Evolutionary conservation across 129 eudicot species (phyloP), one percentile per base, ranked within the genome.

Genomic region (Lactuca saligna): DNA sequence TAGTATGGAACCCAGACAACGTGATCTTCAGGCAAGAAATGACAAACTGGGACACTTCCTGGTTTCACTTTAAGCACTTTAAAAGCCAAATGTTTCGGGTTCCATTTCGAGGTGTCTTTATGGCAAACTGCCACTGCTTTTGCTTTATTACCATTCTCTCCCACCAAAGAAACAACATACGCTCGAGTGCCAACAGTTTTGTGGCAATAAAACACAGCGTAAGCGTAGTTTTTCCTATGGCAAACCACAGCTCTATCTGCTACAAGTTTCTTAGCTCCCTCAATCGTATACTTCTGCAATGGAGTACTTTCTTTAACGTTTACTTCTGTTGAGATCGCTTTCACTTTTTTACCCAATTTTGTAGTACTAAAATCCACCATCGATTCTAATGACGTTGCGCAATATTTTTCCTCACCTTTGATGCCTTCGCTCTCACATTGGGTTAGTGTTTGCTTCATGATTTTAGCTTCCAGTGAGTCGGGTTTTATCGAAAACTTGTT

Each of bases 151-250:
- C 84, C 84, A 61, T 79, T 82, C 6, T 3, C 74, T 5, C 84
- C 82, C 25, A 31, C 50, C 75, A 86, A 14, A 11, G 76, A 69
- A 49, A 86, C 64, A 61, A n/a, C 39, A 10, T 77, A 86, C 1
- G 81, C 74, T 35, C 41, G 55, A 3, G 72, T 76, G 50, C 15
- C 66, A 20, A 7, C 17, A 0, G 83, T 66, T 61, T 50, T 63
- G 65, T 82, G 91, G 69, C 91, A 86, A 51, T 82, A 78, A 57
- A 80, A 81, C 39, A 86, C 86, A 2, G 86, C 86, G 46, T 83
- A 83, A 0, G 79, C 49, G 50, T 83, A 86, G 2, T 66, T 72
- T 46, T 80, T 68, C 67, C 72, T 81, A 79, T 86, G 91, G 69
- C 91, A 86, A 2, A 73, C 83, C n/a, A 80, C 88, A 0, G 57